These are phyloP conservation scores for Fomitiporia mediterranea DNA, from an alignment of 1,284 basidiomycete genomes.

Conservation along the genomic window DNA sequence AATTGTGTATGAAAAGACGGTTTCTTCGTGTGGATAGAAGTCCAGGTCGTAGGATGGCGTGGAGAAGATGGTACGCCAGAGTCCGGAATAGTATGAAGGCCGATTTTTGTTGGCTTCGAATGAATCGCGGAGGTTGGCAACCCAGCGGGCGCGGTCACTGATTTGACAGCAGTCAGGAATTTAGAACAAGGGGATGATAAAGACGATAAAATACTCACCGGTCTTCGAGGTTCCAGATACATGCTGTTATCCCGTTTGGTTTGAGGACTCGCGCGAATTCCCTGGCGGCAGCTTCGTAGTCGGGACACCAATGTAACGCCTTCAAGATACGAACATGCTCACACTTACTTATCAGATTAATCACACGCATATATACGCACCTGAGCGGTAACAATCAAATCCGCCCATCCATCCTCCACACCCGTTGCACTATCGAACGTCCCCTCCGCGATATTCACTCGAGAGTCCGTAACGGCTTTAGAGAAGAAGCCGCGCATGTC, in stretches of 20 bases:
- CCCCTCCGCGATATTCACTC: slow-evolving; percentile 51
- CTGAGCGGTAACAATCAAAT: slow-evolving; percentile 70
- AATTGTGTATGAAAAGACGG: slow-evolving; percentile 38
- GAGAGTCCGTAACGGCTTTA: slow-evolving; percentile 45
- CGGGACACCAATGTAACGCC: slow-evolving; percentile 82
- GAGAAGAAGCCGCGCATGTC: slow-evolving; percentile 66
- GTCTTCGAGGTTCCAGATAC: slow-evolving; percentile 80
- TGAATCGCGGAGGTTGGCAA: slow-evolving; percentile 59
- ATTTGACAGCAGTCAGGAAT: background rate
- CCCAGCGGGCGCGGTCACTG: slow-evolving; percentile 62
- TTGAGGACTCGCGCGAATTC: slow-evolving; percentile 73
- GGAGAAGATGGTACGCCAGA: slow-evolving; percentile 64
- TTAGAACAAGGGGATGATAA: background rate
- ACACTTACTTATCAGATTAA: background rate
- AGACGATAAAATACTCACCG: slow-evolving; percentile 36
- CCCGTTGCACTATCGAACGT: slow-evolving; percentile 60
- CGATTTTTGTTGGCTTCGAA: slow-evolving; percentile 67
- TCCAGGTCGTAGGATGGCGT: slow-evolving; percentile 46
- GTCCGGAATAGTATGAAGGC: slow-evolving; percentile 67
- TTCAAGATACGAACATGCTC: slow-evolving; percentile 26
- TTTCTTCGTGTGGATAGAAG: slow-evolving; percentile 54
- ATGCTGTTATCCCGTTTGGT: slow-evolving; percentile 54
- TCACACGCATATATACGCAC: slow-evolving; percentile 32
- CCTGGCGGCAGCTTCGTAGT: slow-evolving; percentile 55
- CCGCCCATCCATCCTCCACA: slow-evolving; percentile 62